Evolutionary conservation across 148 eudicot species (phyloP), one percentile per base, ranked within the genome.

Genomic region (Heliamphora exappendiculata): DNA sequence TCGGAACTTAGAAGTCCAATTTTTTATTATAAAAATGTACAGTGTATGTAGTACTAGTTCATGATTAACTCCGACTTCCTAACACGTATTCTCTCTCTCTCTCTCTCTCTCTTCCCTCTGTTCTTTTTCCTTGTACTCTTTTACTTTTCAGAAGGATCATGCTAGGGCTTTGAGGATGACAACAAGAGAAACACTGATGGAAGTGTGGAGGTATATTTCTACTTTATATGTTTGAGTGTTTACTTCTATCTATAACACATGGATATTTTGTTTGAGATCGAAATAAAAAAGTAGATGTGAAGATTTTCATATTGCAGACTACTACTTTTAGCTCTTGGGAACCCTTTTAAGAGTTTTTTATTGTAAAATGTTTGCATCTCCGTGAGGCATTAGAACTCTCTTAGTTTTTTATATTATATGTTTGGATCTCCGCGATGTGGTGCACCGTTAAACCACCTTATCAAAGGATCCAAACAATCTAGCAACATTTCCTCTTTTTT

Each of bases 181-280:
- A 17, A 92, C 98, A 31, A 89, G 89, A 69, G 89, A 85, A 79
- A 94, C 97, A 24, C 85, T 94, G 14, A 73, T 88, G 73, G 94
- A 92, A 73, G 84, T 95, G 67, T 92, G 97, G 96, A 95, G 98
- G 98, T 94, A 87, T 29, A 51, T 65, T 16, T 73, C n/a, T 70
- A 39, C 54, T 54, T 29, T 1, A 55, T 19, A 36, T 58, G 14
- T 42, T 2, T 16, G 44, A 19, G 12, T 20, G 14, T 13, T 17
- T 39, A 10, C 34, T 4, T 42, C 14, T 31, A 41, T 71, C 29
- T 19, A 17, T 50, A 9, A 16, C 41, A 50, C 31, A 11, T 44
- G 44, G 31, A 24, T 20, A 42, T 14, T 24, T 22, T 57, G 29
- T 22, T 57, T 24, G 20, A 22, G 17, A 26, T 39, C 3, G 1